Evolutionary conservation across 2,329 filamentous ascomycete species (phyloP).

Genomic region (Xylariaceae sp.): DNA sequence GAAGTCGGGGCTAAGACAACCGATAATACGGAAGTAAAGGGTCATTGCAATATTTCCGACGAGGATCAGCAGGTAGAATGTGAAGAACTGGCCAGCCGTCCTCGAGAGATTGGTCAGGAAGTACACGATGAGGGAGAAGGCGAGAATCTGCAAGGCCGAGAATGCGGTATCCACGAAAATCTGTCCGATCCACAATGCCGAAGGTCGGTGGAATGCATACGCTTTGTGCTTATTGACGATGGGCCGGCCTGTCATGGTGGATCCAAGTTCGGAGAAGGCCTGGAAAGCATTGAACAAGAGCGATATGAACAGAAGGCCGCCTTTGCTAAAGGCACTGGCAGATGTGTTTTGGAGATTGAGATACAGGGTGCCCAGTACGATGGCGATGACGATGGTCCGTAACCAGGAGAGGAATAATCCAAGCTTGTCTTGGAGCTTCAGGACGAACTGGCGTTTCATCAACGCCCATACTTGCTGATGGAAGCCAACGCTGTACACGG

Average conservation of each 20-base stretch:
- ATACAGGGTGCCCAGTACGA: slow-evolving; percentile 77
- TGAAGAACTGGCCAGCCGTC: slow-evolving; percentile 75
- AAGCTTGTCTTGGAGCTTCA: slow-evolving; percentile 83
- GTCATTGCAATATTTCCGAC: slow-evolving; percentile 69
- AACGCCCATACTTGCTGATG: slow-evolving; percentile 77
- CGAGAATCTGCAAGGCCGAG: slow-evolving; percentile 62
- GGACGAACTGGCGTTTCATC: slow-evolving; percentile 77
- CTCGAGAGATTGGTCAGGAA: slow-evolving; percentile 69
- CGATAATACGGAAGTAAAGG: slow-evolving; percentile 71
- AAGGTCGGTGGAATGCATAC: slow-evolving; percentile 78
- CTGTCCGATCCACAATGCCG: slow-evolving; percentile 77
- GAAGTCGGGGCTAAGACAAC: slow-evolving; percentile 72
- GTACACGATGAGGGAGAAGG: slow-evolving; percentile 73
- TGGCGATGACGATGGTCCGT: slow-evolving; percentile 64
- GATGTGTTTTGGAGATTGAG: slow-evolving; percentile 62
- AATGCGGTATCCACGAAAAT: slow-evolving; percentile 76
- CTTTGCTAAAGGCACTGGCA: slow-evolving; percentile 73
- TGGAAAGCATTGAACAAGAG: slow-evolving; percentile 86
- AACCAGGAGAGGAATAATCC: slow-evolving; percentile 70
- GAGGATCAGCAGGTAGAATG: slow-evolving; percentile 67
- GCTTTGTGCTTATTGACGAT: slow-evolving; percentile 82
- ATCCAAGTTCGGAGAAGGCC: slow-evolving; percentile 72
- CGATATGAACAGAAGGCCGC: slow-evolving; percentile 74
- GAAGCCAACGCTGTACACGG: slow-evolving; percentile 80
- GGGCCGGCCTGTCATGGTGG: slow-evolving; percentile 69